These are phyloP conservation scores for Mortierella sp. DNA, from an alignment of 371 early-diverging fungal species.

Conservation along the genomic window DNA sequence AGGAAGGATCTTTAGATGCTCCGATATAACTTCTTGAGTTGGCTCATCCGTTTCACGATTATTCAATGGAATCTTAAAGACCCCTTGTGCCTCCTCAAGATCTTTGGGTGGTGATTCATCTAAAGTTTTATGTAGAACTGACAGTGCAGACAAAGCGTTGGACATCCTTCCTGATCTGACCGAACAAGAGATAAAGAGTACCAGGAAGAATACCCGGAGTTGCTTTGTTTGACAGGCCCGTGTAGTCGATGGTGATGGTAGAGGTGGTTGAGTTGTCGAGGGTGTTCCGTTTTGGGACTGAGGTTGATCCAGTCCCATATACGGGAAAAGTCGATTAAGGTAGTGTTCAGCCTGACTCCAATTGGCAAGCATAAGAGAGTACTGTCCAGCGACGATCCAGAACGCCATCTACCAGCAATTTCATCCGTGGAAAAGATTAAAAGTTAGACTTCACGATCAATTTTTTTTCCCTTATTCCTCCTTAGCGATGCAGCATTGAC, in stretches of 20 bases:
- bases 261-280: not conserved
- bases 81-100: slow-evolving; percentile 34
- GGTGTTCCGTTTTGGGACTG: not conserved
- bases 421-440: not conserved
- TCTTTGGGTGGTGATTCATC: slow-evolving; percentile 41
- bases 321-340: slow-evolving; percentile 25
- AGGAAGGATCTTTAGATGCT: no score
- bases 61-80: slow-evolving; percentile 31
- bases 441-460: not conserved
- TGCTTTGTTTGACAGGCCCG: slow-evolving; percentile 33
- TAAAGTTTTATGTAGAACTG: slow-evolving; percentile 25
- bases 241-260: not conserved
- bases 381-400: slow-evolving; percentile 49
- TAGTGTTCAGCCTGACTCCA: slow-evolving; percentile 40
- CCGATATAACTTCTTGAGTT: no score
- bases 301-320: slow-evolving; percentile 22
- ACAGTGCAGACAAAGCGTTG: slow-evolving; percentile 27
- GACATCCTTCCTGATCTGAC: slow-evolving; percentile 28
- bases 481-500: not conserved
- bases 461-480: no score
- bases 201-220: slow-evolving; percentile 38
- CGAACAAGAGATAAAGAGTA: slow-evolving; percentile 45
- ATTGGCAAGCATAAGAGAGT: slow-evolving; percentile 41
- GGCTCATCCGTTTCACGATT: no score
- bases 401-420: slow-evolving; percentile 29